Conservation (phyloP, 179 eudicot genomes). For the Spergularia azorica region DNA sequence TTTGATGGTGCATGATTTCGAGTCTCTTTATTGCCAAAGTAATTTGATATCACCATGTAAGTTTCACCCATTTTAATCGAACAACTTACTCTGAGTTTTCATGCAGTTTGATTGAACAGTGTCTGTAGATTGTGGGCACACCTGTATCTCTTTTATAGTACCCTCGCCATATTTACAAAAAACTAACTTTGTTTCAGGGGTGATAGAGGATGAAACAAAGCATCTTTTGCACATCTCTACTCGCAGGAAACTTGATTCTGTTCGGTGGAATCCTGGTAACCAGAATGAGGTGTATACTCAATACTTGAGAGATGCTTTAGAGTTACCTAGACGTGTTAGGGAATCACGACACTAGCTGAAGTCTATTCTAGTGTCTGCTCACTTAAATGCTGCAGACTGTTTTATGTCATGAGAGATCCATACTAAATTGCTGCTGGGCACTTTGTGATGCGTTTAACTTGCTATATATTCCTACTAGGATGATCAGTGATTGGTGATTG, state of each 20-base stretch:
- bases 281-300: constrained; percentile 71
- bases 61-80: constrained; percentile 21
- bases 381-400: neutral
- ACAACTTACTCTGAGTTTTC: neutral
- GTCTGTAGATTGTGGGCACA: no score
- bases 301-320: constrained; percentile 1
- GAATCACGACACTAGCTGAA: neutral
- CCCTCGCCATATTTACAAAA: neutral
- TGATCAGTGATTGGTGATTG: neutral
- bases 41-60: constrained; percentile 38
- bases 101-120: no score
- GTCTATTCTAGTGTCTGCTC: neutral
- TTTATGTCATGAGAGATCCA: neutral
- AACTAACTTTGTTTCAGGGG: constrained; percentile 30
- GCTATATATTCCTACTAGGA: no score
- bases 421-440: neutral
- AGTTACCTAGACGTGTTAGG: neutral
- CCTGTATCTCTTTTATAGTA: neutral
- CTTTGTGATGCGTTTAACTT: neutral
- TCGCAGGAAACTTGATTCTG: constrained; percentile 53
- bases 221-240: constrained; percentile 73
- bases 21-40: constrained; percentile 67
- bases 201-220: constrained; percentile 63
- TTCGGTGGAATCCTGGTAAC: constrained; percentile 83
- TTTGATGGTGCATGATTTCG: constrained; percentile 86